Evolutionary conservation across 2,329 filamentous ascomycete species (phyloP).

Genomic region (Epichloe aotearoae): DNA sequence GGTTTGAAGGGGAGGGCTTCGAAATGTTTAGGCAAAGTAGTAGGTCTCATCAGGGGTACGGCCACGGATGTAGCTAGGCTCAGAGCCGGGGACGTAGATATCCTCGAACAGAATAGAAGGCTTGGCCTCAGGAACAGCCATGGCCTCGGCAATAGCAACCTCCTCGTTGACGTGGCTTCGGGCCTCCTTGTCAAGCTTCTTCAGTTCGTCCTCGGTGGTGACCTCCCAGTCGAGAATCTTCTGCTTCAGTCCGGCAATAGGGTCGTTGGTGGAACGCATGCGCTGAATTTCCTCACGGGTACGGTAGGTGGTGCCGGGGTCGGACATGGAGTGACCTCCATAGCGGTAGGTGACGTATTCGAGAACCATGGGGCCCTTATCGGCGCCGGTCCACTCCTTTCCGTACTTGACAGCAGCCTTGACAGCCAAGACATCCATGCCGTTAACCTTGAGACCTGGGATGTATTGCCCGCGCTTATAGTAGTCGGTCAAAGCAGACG

Average conservation of each 20-base stretch:
- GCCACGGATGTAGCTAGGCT: conserved; percentile 80
- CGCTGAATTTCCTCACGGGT: conserved; percentile 99
- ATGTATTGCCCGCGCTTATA: conserved; percentile 99
- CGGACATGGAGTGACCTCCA: conserved; percentile 99
- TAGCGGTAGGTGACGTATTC: conserved; percentile 99
- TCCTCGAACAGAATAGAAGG: conserved; percentile 86
- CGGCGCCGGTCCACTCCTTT: conserved; percentile 71
- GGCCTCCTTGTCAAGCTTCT: conserved; percentile 89
- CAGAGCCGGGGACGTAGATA: conserved; percentile 80
- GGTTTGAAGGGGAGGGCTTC: not conserved
- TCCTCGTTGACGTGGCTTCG: conserved; percentile 75
- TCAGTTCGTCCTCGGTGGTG: conserved; percentile 85
- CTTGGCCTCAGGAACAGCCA: conserved; percentile 66
- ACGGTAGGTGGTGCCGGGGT: conserved; percentile 97
- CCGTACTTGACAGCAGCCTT: conserved; percentile 92
- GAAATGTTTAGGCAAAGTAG: conserved; percentile 53
- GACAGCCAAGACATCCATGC: conserved; percentile 96
- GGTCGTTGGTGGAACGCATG: conserved; percentile 98
- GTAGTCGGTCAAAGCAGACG: conserved; percentile 95
- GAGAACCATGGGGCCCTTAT: conserved; percentile 87
- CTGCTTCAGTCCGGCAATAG: conserved; percentile 94
- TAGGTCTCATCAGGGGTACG: conserved; percentile 86
- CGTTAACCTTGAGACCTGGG: conserved; percentile 97
- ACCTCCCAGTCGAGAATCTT: conserved; percentile 96
- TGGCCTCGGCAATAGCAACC: conserved; percentile 80